phyloP scores from a whole-genome alignment of 805 yeast species.

The Cyberlindnera saturnus region DNA sequence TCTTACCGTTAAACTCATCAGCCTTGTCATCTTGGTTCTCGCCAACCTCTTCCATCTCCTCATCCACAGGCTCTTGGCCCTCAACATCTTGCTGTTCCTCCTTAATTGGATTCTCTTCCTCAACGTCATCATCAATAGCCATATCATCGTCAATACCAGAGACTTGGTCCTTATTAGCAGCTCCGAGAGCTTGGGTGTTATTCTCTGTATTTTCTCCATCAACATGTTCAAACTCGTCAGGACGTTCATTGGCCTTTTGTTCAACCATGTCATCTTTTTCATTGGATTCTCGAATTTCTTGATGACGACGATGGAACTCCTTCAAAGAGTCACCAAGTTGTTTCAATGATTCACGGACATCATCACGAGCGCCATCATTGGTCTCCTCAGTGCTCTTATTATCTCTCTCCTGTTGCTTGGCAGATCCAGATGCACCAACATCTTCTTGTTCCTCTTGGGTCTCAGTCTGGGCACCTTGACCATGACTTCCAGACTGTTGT shows the following conservation, averaged over 20 bases:
- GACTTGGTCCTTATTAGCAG: constrained; percentile 74
- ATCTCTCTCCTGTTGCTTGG: constrained; percentile 38
- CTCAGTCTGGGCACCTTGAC: constrained; percentile 55
- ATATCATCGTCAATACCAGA: constrained; percentile 73
- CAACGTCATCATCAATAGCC: constrained; percentile 72
- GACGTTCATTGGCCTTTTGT: constrained; percentile 55
- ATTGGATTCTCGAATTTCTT: constrained; percentile 73
- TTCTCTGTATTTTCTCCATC: constrained; percentile 72
- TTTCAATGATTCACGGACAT: constrained; percentile 71
- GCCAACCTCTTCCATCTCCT: constrained; percentile 23
- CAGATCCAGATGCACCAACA: constrained; percentile 61
- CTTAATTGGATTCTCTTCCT: constrained; percentile 27
- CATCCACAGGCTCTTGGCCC: constrained; percentile 21
- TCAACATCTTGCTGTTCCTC: constrained; percentile 28
- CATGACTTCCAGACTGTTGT: constrained; percentile 54
- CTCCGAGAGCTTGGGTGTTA: constrained; percentile 90
- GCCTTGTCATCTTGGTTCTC: constrained; percentile 28
- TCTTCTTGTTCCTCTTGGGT: constrained; percentile 56
- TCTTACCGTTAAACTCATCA: constrained; percentile 44
- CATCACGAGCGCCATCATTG: constrained; percentile 52
- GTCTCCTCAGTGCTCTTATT: constrained; percentile 34
- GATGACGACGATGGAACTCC: constrained; percentile 85
- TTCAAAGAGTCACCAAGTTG: constrained; percentile 89
- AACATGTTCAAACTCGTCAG: constrained; percentile 82
- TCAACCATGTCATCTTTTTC: constrained; percentile 42